A percentile compares a stretch with the other conserved stretches of the same genome.
phyloP scores from a whole-genome alignment of 768 basidiomycete genomes.

The Artomyces pyxidatus region DNA sequence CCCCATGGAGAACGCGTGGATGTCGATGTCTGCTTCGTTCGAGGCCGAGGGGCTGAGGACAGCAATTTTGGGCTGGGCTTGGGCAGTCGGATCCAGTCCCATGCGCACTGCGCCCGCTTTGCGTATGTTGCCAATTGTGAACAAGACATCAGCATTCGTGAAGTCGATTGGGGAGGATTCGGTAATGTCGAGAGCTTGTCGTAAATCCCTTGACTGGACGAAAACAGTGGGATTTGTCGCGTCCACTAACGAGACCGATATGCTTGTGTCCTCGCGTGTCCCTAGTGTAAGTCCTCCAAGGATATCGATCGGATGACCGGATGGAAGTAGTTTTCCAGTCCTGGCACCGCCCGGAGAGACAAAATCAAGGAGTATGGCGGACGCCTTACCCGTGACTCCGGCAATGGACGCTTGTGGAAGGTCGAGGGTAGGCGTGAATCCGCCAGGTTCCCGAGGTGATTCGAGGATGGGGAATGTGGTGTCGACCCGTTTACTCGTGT shows the following conservation, averaged over 20 bases:
- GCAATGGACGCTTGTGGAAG: slow-evolving; percentile 48
- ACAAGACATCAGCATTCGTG: slow-evolving; percentile 10
- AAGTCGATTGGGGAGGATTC: slow-evolving; percentile 17
- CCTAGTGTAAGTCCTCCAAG: slow-evolving; percentile 26
- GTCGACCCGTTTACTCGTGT: slow-evolving; percentile 61
- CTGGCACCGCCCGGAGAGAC: slow-evolving; percentile 58
- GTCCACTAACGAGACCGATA: slow-evolving; percentile 52
- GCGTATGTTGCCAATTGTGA: slow-evolving; percentile 44
- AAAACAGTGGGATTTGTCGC: slow-evolving; percentile 73
- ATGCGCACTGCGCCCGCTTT: slow-evolving; percentile 48
- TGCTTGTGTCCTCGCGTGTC: slow-evolving; percentile 4
- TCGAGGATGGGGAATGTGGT: slow-evolving; percentile 55
- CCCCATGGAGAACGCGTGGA: slow-evolving; percentile 65
- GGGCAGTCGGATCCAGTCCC: slow-evolving; percentile 53
- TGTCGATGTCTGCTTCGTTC: slow-evolving; percentile 30
- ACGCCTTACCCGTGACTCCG: slow-evolving; percentile 60
- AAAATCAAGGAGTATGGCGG: slow-evolving; percentile 60
- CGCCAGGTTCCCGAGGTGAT: slow-evolving; percentile 1
- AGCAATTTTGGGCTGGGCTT: slow-evolving; percentile 68
- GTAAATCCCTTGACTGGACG: slow-evolving; percentile 38
- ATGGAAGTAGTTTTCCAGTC: slow-evolving; percentile 64
- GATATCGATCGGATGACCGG: slow-evolving; percentile 39
- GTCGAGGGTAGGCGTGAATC: slow-evolving; percentile 31
- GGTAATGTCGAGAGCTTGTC: slow-evolving; percentile 27
- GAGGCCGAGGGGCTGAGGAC: slow-evolving; percentile 34